Conservation (phyloP, 2,329 filamentous ascomycete species). For the Boeremia lycopersici region DNA sequence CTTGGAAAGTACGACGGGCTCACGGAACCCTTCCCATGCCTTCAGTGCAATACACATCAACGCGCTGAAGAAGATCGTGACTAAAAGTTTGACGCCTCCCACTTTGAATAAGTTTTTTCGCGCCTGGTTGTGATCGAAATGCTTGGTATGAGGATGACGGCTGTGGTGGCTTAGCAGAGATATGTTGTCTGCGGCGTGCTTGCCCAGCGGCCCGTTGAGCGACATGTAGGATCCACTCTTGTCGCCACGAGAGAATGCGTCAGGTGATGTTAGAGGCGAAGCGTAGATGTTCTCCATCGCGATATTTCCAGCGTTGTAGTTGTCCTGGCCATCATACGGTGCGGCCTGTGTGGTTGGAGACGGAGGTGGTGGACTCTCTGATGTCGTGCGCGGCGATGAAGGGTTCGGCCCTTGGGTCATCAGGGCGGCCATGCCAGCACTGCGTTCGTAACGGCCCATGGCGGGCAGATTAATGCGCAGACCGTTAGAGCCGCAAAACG, state of each 20-base stretch:
- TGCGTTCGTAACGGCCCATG: conserved; percentile 9
- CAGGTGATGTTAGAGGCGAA: conserved; percentile 26
- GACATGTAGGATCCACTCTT: conserved; percentile 30
- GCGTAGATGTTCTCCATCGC: conserved; percentile 32
- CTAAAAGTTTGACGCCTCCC: conserved; percentile 32
- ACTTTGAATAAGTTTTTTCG: conserved; percentile 36
- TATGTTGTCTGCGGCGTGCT: conserved; percentile 26
- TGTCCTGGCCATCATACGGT: conserved; percentile 20
- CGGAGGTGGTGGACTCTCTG: conserved; percentile 2
- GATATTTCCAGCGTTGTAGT: conserved; percentile 29
- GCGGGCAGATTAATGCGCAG: no score
- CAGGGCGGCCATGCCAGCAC: not conserved
- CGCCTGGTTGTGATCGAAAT: conserved; percentile 41
- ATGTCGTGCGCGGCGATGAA: not conserved
- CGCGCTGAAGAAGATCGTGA: conserved; percentile 40
- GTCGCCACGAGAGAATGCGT: conserved; percentile 12
- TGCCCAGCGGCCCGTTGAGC: conserved; percentile 23
- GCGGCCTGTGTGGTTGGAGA: conserved; percentile 20
- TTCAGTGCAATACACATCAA: conserved; percentile 36
- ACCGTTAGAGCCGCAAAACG: not conserved
- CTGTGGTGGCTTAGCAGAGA: conserved; percentile 20
- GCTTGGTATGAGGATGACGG: conserved; percentile 27
- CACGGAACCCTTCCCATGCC: conserved; percentile 38
- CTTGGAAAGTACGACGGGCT: conserved; percentile 33
- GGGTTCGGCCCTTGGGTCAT: conserved; percentile 7